Base-by-base conservation (phyloP, 345 rosid species). In the Linum usitatissimum region DNA sequence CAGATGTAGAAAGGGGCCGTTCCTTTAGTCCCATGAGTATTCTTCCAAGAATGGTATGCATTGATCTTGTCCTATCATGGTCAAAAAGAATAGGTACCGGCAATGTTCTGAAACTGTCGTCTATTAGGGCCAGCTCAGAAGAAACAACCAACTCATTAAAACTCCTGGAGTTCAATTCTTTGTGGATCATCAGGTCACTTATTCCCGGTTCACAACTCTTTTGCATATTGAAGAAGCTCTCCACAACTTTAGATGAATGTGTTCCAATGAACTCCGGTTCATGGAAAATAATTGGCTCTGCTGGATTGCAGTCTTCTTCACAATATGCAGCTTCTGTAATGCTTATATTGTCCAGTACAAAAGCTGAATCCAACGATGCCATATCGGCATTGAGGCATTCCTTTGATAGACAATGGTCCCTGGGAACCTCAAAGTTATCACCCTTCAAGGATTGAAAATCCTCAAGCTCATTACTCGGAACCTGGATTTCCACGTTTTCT, bases 41-140 rank as follows among this genome's bases (percentile, higher is more conserved):
- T 69, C 76, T 76, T 68, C 75, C 85, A 69, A 72, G 59, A 67
- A 70, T 64, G n/a, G 76, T 64, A 73, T 76, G 51, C 31, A 77
- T 55, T 67, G 88, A 75, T 66, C 63, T 82, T 60, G 62, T 64
- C 59, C 71, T 73, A 69, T 69, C 70, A 60, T 73, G 55, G 59
- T 84, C 79, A 49, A 76, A 71, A 53, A 86, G 68, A 71, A 83
- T 64, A 62, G 96, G 97, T 59, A 79, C 68, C 13, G 88, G 97
- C 83, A 87, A 57, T 61, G 97, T 83, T 76, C 71, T 87, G 73
- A 93, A 93, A 60, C 73, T 71, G 66, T 80, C 96, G 78, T 90
- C 96, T 62, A 62, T 74, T 59, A 77, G 78, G 60, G 85, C 80
- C 62, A 93, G 83, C 77, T 90, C 99, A 53, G 55, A 73, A 74